Evolutionary conservation across 73 alveolate genomes (phyloP).

Genomic region (Paraurostyla sp.): DNA sequence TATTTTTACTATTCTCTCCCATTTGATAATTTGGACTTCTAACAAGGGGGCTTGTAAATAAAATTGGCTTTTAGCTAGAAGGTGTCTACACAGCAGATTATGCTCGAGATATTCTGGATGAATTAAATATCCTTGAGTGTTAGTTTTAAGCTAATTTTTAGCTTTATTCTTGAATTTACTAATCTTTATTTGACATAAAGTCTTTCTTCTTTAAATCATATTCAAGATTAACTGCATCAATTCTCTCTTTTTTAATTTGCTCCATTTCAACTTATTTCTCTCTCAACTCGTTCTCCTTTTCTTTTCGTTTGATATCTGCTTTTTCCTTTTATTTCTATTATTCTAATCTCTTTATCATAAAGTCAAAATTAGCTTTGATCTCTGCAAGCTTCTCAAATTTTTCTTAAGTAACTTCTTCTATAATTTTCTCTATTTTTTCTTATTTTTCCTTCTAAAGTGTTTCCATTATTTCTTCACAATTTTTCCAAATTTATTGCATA

Average conservation of each 20-base stretch:
- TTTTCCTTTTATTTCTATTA: constrained; percentile 26
- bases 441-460: constrained; percentile 3
- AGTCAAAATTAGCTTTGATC: constrained; percentile 28
- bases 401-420: constrained; percentile 51
- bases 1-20: background rate
- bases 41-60: background rate
- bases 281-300: constrained; percentile 33
- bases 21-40: background rate
- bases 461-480: constrained; percentile 46
- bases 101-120: background rate
- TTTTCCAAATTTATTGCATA: constrained; percentile 48
- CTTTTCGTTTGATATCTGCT: constrained; percentile 26
- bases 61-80: background rate
- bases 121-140: constrained; percentile 2
- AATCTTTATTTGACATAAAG: constrained; percentile 31
- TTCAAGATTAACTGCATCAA: constrained; percentile 26
- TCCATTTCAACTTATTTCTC: constrained; percentile 21
- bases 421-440: constrained; percentile 27
- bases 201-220: constrained; percentile 31
- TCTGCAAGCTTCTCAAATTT: constrained; percentile 54
- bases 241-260: background rate
- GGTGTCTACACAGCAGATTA: background rate
- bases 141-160: background rate
- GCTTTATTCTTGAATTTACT: background rate
- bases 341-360: constrained; percentile 50